A percentile compares a stretch with the other conserved stretches of the same genome.
These are phyloP conservation scores for Fusarium chuoi DNA, from an alignment of 2,329 filamentous ascomycete species.

Conservation along the genomic window DNA sequence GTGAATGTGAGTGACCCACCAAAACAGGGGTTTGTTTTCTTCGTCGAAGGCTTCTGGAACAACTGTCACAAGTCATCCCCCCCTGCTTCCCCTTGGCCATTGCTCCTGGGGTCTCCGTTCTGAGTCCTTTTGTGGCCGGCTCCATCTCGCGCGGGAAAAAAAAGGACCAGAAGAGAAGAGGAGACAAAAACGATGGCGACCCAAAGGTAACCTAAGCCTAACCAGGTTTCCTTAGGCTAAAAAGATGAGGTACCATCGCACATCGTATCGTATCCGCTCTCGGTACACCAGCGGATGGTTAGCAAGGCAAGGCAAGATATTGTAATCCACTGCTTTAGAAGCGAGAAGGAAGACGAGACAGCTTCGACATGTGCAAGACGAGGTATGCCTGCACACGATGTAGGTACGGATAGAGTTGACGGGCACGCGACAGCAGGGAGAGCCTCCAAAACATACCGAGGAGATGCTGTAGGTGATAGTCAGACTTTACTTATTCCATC, in stretches of 20 bases:
- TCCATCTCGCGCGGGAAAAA: background rate
- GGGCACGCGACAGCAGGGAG: conserved; percentile 18
- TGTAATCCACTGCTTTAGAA: conserved; percentile 27
- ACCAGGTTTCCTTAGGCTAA: conserved; percentile 17
- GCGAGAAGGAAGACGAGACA: conserved; percentile 18
- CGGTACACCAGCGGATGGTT: conserved; percentile 13
- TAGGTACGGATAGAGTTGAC: background rate
- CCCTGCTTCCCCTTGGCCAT: conserved; percentile 7
- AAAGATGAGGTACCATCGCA: conserved; percentile 2
- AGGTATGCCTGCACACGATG: background rate
- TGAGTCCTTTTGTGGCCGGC: conserved; percentile 23
- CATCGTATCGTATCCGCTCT: conserved; percentile 29
- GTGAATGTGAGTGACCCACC: conserved; percentile 9
- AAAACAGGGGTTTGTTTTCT: conserved; percentile 6
- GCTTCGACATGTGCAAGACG: background rate
- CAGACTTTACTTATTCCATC: conserved; percentile 1
- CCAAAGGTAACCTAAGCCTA: conserved; percentile 7
- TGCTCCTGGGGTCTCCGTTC: conserved; percentile 14
- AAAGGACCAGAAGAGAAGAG: background rate
- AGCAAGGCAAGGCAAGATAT: background rate
- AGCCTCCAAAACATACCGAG: background rate
- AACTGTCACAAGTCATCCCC: conserved; percentile 25
- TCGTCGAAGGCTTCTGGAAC: conserved; percentile 38
- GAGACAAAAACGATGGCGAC: background rate
- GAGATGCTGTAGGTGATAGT: background rate